Evolutionary conservation across 2,329 filamentous ascomycete genomes (phyloP).

Genomic region (Epichloe bromicola): DNA sequence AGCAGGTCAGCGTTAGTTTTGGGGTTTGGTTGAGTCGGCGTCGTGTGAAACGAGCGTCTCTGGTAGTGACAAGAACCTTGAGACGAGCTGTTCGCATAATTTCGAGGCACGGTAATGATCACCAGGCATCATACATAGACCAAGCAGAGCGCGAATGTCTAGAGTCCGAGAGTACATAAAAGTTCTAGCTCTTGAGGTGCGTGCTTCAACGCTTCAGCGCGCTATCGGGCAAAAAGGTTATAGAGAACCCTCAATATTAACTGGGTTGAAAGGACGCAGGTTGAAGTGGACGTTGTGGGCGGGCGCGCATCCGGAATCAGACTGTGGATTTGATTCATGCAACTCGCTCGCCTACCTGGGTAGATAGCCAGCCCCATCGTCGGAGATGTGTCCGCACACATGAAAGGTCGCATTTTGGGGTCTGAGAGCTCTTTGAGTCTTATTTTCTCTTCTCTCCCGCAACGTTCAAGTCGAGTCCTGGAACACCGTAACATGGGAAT

Average conservation of each 20-base stretch:
- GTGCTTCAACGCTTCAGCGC: background rate
- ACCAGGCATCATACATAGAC: conserved; percentile 6
- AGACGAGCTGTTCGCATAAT: conserved; percentile 4
- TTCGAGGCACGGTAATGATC: conserved; percentile 5
- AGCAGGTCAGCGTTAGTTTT: background rate
- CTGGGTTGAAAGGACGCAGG: background rate
- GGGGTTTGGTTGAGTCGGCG: background rate
- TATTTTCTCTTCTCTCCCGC: background rate
- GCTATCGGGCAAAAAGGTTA: conserved; percentile 1
- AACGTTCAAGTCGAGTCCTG: background rate
- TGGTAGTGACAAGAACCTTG: background rate
- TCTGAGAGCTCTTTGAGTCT: background rate
- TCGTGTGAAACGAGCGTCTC: background rate
- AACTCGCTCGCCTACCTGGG: conserved; percentile 2
- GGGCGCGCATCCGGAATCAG: background rate
- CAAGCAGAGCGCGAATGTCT: background rate
- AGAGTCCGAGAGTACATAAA: background rate
- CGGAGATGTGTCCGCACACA: conserved; percentile 5
- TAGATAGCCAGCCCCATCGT: conserved; percentile 2
- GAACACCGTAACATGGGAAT: background rate
- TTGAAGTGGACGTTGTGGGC: conserved; percentile 1
- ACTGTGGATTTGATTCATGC: background rate
- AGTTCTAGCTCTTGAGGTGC: background rate
- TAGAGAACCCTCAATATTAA: conserved; percentile 1
- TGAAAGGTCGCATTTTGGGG: conserved; percentile 4